Base-by-base conservation (phyloP, 148 eudicot genomes). In the Gaultheria prostrata region DNA sequence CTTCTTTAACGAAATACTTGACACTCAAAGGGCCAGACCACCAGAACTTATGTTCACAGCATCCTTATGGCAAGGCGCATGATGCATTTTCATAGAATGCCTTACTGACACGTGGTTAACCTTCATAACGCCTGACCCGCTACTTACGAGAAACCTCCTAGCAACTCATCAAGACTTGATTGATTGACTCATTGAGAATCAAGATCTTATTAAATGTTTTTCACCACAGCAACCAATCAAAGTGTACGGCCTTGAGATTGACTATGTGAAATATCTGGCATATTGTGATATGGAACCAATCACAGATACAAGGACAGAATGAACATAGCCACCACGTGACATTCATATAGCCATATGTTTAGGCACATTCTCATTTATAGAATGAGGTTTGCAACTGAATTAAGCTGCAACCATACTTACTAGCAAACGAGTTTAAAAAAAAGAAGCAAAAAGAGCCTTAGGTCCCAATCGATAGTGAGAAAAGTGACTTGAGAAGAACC, bases 341-440 rank as follows among this genome's bases (percentile, higher is more conserved):
- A 26, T 21, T 74, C 77, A 49, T 76, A n/a, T 24, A 26, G 35
- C 43, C 77, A 49, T 76, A n/a, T 24, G 35, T 48, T 76, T n/a
- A 49, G 57, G 35, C 57, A 49, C 57, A 76, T 77, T 50, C 1
- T 77, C 39, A 50, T 49, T 6, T 28, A 13, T 49, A 43, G 4
- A 11, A 65, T 1, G 6, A 32, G 48, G 6, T 50, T 30, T 73
- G 48, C 30, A 46, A 28, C 30, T 3, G 3, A 80, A 65, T 26
- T 65, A 82, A 45, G 59, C 76, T 10, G 6, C 56, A 80, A 65
- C 18, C 11, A 30, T 80, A 71, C 46, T 75, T 75, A 45, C 78
- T 18, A 79, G 35, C 17, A 46, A 67, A 51, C 53, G 39, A 4
- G 43, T 39, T 39, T 39, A 4, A 4, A 39, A 39, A 39, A 39